Evolutionary conservation across 352 stramenopile genomes (phyloP), one percentile per base, ranked within the genome.

Genomic region (Phytophthora podocarpi): DNA sequence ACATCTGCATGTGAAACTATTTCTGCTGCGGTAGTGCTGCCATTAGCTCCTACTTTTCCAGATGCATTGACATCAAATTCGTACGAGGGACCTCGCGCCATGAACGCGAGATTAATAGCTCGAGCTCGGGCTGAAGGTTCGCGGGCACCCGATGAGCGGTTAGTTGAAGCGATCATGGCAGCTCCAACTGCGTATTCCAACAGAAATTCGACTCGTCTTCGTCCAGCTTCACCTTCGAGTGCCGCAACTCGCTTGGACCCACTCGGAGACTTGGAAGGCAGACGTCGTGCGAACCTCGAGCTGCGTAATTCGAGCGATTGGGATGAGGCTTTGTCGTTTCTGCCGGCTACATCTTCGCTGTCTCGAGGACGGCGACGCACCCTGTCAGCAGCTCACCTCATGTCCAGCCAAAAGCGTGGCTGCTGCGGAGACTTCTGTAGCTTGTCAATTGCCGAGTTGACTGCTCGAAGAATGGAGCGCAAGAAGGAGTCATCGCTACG

Each of bases 341-440:
- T 91, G 11, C 74, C 81, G 3, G 46, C 68, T 6, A 79, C 64
- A 0, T 91, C 78, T 1, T 74, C 76, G 0, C 40, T 92, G 0
- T 92, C 82, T n/a, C 76, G 77, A n/a, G 69, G 66, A 2, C 66
- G 82, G 2, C 59, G 77, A 1, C 79, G 85, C 13, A 68, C 75
- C 3, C 42, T 90, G 9, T 88, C 85, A 12, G 85, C 82, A 13
- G 73, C 80, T 12, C 80, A 91, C 39, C 62, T 94, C 5, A 67
- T 80, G 13, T 94, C 79, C 11, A 93, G 85, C 47, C 85, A 93
- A 32, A 89, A 88, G 53, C 70, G 67, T 37, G 85, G 85, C 12
- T 94, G 85, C 37, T 80, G 70, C 11, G 85, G 85, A 10, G 85
- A 94, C 43, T 90, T 83, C 35, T 94, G 85, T 26, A 61, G 76